Evolutionary conservation across 371 early-diverging fungal species (phyloP), one percentile per base, ranked within the genome.

Genomic region (Mortierella sp.): DNA sequence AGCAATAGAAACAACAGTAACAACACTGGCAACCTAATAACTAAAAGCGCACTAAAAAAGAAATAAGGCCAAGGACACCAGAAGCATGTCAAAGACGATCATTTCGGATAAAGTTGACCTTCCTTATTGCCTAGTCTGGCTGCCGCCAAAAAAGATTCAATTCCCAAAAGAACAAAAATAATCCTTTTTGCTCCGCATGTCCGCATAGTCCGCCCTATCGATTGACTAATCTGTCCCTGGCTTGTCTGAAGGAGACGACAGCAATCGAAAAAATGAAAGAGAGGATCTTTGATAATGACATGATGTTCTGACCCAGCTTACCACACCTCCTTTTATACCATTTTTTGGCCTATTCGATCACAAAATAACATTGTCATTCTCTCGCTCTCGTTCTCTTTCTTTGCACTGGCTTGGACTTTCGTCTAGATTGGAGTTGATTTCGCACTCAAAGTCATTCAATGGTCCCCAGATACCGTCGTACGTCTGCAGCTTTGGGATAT

Each of bases 401-500:
- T 28, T 52, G 11, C 19, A 55, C 26, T n/a, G 38, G 3, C 44
- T n/a, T n/a, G 16, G 50, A 24, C 19, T 0, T 10, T 71, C 45
- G 28, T 60, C 38, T 38, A 94, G 93, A 94, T 94, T 86, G 96
- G 96, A 58, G 96, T 96, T 65, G 96, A 96, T 76, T 96, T 96
- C 88, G 95, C 95, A 55, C 91, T 96, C 72, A 96, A 96, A 84
- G 94, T 94, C 44, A 91, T 96, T 58, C 92, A 93, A 72, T 92
- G 92, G 92, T 90, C 89, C 55, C 88, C 84, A 70, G 85, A 88
- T 58, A 88, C 91, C 26, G 91, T 92, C 60, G 92, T 94, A 52
- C 88, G 93, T 77, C 90, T 94, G 75, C 96, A 96, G 78, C 89
- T 96, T 44, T 96, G 97, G 97, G 97, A 96, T 86, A 96, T 95